Evolutionary conservation across 192 early-diverging fungal genomes (phyloP).

Genomic region (Backusella macrospora): DNA sequence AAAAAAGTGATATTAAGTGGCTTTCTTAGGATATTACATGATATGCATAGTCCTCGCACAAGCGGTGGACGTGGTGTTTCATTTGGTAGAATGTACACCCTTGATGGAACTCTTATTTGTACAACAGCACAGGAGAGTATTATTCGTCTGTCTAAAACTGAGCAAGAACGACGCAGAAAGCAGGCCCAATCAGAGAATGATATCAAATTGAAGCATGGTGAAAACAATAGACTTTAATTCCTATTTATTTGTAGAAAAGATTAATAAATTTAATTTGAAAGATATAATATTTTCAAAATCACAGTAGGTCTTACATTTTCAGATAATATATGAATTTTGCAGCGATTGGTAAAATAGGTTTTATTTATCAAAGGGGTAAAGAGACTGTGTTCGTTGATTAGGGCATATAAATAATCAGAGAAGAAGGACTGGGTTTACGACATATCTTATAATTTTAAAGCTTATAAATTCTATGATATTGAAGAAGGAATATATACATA

Average conservation of each 20-base stretch:
- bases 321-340: no score
- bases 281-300: no score
- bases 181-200: background rate
- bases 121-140: background rate
- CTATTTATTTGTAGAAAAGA: background rate
- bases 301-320: no score
- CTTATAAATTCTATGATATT: no score
- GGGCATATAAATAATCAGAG: no score
- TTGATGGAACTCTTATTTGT: background rate
- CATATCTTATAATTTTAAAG: no score
- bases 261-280: no score
- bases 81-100: background rate
- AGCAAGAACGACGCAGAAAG: slow-evolving; percentile 2
- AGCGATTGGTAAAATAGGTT: no score
- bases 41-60: background rate
- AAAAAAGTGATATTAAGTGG: background rate
- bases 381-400: no score
- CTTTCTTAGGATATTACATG: background rate
- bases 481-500: no score
- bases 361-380: no score
- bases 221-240: background rate
- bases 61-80: background rate
- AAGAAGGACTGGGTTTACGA: no score
- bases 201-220: background rate
- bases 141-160: background rate